Conservation (phyloP, 1,139 yeast species). For the Zygoascus sp. region DNA sequence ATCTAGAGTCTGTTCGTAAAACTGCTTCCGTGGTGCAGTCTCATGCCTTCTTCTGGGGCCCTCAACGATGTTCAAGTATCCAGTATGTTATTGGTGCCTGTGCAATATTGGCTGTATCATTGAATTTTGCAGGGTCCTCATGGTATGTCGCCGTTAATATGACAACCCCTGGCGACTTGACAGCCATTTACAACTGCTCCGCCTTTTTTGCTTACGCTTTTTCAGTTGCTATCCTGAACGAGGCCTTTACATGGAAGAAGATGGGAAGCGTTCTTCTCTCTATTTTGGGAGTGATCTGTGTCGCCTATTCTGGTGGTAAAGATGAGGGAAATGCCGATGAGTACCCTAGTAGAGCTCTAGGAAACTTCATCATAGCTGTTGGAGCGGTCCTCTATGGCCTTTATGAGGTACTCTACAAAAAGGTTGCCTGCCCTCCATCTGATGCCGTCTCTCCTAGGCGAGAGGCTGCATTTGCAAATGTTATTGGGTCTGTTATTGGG, state of each 20-base stretch:
- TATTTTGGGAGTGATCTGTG: constrained; percentile 67
- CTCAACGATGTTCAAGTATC: constrained; percentile 45
- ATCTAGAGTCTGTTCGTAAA: constrained; percentile 48
- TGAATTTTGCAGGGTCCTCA: constrained; percentile 73
- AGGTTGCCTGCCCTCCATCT: constrained; percentile 65
- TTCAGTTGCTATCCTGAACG: constrained; percentile 68
- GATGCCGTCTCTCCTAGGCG: constrained; percentile 50
- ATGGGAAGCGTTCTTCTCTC: constrained; percentile 68
- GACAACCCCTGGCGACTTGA: constrained; percentile 80
- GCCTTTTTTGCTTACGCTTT: constrained; percentile 86
- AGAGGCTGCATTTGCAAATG: constrained; percentile 56
- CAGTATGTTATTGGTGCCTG: constrained; percentile 45
- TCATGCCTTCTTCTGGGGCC: constrained; percentile 28
- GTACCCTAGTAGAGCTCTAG: constrained; percentile 62
- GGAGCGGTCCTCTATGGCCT: constrained; percentile 86
- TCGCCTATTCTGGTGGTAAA: constrained; percentile 54
- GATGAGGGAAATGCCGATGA: constrained; percentile 23
- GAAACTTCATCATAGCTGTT: constrained; percentile 63
- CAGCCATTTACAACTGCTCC: constrained; percentile 86
- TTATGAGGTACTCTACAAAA: constrained; percentile 80
- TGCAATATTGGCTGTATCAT: constrained; percentile 48
- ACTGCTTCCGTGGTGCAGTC: constrained; percentile 45
- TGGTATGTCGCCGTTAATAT: constrained; percentile 84
- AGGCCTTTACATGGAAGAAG: constrained; percentile 61
- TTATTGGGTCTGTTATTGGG: constrained; percentile 57